Conservation (phyloP, 1,284 basidiomycete species). For the Phellinidium pouzarii region DNA sequence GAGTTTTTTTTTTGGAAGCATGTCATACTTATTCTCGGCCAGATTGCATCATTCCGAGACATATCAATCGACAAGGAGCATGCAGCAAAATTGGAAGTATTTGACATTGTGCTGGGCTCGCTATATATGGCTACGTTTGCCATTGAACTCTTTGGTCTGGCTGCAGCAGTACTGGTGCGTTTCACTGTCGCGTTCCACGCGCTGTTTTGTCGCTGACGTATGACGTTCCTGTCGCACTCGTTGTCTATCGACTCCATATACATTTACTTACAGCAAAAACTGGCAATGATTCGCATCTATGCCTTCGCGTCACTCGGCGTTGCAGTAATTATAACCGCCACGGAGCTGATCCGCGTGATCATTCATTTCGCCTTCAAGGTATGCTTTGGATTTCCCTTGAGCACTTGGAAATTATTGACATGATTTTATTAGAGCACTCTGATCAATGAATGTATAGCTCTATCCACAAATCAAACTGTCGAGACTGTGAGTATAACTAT, state of each 20-base stretch:
- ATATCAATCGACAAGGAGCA: slow-evolving; percentile 41
- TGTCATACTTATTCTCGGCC: slow-evolving; percentile 6
- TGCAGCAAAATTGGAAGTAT: slow-evolving; percentile 45
- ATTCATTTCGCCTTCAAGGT: slow-evolving; percentile 67
- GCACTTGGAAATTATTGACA: neutral
- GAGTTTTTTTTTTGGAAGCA: slow-evolving; percentile 35
- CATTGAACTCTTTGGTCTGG: slow-evolving; percentile 54
- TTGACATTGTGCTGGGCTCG: slow-evolving; percentile 55
- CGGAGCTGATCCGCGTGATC: slow-evolving; percentile 50
- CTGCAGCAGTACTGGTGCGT: slow-evolving; percentile 50
- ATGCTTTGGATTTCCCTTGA: slow-evolving; percentile 19
- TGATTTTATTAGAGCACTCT: slow-evolving; percentile 38
- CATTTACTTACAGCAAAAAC: slow-evolving; percentile 45
- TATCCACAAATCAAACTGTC: slow-evolving; percentile 4
- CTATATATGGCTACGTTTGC: slow-evolving; percentile 44
- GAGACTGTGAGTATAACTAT: slow-evolving; percentile 11
- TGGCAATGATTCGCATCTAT: slow-evolving; percentile 48
- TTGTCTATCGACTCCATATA: neutral
- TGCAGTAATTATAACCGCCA: slow-evolving; percentile 44
- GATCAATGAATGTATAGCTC: slow-evolving; percentile 32
- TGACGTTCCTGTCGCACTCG: neutral
- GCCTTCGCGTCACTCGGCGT: slow-evolving; percentile 46
- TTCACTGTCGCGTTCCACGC: neutral
- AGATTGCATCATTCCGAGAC: slow-evolving; percentile 57
- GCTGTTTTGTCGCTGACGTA: neutral